phyloP scores from a whole-genome alignment of 805 yeast species.

The Zygosaccharomyces rouxii region DNA sequence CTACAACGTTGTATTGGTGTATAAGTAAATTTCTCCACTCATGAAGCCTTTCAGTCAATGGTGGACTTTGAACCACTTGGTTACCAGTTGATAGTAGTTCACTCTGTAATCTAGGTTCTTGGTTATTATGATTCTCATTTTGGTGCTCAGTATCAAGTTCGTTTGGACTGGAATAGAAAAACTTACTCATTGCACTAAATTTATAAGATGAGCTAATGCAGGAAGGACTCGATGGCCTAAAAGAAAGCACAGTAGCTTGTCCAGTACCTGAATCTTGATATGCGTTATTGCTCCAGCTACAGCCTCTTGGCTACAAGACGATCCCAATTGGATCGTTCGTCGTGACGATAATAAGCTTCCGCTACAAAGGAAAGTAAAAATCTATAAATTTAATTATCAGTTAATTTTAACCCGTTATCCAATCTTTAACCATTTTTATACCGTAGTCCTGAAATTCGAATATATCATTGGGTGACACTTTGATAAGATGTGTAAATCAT shows the following conservation, averaged over 20 bases:
- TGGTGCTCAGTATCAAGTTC: not conserved
- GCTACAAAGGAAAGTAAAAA: not conserved
- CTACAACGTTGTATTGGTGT: constrained; percentile 11
- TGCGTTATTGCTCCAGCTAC: not conserved
- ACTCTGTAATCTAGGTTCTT: constrained; percentile 5
- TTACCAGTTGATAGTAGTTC: constrained; percentile 15
- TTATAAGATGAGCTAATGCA: not conserved
- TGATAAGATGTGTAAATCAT: constrained; percentile 67
- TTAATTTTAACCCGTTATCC: not conserved
- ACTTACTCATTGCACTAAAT: constrained; percentile 3
- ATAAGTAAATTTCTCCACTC: constrained; percentile 13
- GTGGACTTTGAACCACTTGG: constrained; percentile 13
- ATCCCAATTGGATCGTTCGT: constrained; percentile 1
- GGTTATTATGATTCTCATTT: not conserved
- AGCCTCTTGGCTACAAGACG: not conserved
- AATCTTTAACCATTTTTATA: not conserved
- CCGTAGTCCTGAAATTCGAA: not conserved
- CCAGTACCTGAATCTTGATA: not conserved
- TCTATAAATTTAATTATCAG: constrained; percentile 1
- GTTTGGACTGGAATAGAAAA: constrained; percentile 6
- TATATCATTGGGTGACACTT: constrained; percentile 34
- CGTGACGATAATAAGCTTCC: constrained; percentile 1
- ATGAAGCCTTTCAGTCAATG: constrained; percentile 13
- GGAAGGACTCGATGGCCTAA: not conserved
- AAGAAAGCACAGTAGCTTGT: too few species aligned